These are phyloP conservation scores for Colletotrichum tabaci DNA, from an alignment of 2,329 filamentous ascomycete genomes.

Conservation along the genomic window DNA sequence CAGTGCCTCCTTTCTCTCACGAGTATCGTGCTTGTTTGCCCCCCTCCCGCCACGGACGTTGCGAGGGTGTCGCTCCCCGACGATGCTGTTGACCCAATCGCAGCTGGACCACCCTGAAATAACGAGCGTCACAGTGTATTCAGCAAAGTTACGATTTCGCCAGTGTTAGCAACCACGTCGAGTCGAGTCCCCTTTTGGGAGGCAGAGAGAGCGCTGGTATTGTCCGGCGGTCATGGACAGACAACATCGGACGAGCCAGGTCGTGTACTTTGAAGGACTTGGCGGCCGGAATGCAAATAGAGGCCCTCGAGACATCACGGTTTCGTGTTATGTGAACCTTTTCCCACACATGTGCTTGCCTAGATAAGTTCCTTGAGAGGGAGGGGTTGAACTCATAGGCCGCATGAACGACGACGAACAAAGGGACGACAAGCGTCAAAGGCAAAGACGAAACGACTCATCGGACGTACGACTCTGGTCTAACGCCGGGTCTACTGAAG, in stretches of 20 bases:
- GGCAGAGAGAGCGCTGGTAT: background rate
- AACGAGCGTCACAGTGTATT: background rate
- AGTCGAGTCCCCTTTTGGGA: background rate
- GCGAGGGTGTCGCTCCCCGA: background rate
- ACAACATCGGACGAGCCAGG: background rate
- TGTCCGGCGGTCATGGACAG: background rate
- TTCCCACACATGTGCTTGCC: background rate
- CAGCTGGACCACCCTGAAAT: background rate
- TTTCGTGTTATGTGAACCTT: too few relatives aligned
- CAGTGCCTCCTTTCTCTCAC: background rate
- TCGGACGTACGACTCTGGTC: background rate
- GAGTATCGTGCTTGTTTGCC: background rate
- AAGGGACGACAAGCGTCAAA: conserved; percentile 20
- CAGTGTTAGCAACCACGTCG: background rate
- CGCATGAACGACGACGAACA: background rate
- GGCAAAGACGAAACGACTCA: conserved; percentile 24
- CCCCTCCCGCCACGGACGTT: background rate
- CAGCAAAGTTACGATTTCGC: background rate
- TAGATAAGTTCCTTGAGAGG: too few relatives aligned
- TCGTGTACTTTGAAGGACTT: background rate
- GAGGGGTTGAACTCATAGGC: too few relatives aligned
- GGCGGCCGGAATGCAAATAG: background rate
- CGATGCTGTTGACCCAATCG: background rate
- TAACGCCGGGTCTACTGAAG: background rate
- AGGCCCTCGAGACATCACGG: too few relatives aligned